These are phyloP conservation scores for Endocarpon pusillum DNA, from an alignment of 495 filamentous ascomycete genomes.

Conservation along the genomic window DNA sequence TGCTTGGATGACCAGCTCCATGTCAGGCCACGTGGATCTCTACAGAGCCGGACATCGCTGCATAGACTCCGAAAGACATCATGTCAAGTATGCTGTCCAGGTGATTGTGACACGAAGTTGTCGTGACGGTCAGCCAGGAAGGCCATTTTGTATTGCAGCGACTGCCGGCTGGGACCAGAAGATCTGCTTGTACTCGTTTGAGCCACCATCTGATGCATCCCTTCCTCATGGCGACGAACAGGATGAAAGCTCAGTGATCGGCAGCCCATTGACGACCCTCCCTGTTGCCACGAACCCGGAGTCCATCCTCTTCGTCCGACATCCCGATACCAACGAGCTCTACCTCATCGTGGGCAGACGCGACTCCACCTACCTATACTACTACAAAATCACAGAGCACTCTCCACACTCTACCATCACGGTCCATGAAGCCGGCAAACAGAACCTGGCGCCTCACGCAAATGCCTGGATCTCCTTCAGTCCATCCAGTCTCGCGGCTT, in stretches of 20 bases:
- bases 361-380: slow-evolving; percentile 45
- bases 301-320: slow-evolving; percentile 35
- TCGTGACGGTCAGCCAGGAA: too few species aligned
- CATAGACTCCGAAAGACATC: slow-evolving; percentile 35
- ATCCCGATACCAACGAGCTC: slow-evolving; percentile 26
- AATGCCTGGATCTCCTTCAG: slow-evolving; percentile 49
- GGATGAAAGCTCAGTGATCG: slow-evolving; percentile 9
- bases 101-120: too few species aligned
- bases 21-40: slow-evolving; percentile 43
- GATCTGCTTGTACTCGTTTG: slow-evolving; percentile 32
- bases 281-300: slow-evolving; percentile 43
- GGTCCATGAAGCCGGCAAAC: slow-evolving; percentile 22
- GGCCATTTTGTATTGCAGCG: too few species aligned
- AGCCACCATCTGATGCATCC: slow-evolving; percentile 6
- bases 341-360: slow-evolving; percentile 38
- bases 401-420: too few species aligned
- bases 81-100: slow-evolving; percentile 46
- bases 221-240: neutral
- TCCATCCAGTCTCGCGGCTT: slow-evolving; percentile 38
- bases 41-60: slow-evolving; percentile 22
- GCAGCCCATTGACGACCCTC: slow-evolving; percentile 29
- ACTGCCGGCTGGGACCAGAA: slow-evolving; percentile 52
- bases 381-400: slow-evolving; percentile 23
- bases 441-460: slow-evolving; percentile 48
- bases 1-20: slow-evolving; percentile 34